Conservation (phyloP, 2,329 filamentous ascomycete species). For the Penicillium sp. region DNA sequence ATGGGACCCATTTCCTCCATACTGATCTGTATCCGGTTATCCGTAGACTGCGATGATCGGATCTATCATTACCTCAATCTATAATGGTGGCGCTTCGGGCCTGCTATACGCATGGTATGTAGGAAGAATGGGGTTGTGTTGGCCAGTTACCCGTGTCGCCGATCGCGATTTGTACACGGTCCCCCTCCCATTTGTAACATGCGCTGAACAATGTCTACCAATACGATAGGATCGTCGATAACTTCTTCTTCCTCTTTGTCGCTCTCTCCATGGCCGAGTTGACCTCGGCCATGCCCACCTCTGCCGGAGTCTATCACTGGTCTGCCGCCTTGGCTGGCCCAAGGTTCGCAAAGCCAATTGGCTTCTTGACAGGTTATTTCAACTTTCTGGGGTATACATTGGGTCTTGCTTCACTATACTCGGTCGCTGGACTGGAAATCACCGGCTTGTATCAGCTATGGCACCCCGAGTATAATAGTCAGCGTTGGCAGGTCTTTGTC, state of each 20-base stretch:
- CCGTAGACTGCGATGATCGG: conserved; percentile 18
- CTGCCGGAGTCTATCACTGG: conserved; percentile 19
- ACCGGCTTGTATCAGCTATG: conserved; percentile 20
- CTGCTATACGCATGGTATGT: conserved; percentile 17
- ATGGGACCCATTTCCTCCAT: background rate
- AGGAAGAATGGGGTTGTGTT: background rate
- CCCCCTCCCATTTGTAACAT: background rate
- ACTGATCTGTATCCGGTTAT: conserved; percentile 1
- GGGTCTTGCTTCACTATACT: conserved; percentile 17
- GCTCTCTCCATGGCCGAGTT: conserved; percentile 19
- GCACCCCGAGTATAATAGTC: conserved; percentile 9
- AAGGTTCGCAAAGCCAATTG: conserved; percentile 13
- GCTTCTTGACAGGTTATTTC: conserved; percentile 16
- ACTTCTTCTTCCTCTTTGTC: conserved; percentile 19
- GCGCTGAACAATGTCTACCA: conserved; percentile 1
- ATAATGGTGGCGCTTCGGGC: conserved; percentile 18
- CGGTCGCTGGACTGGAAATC: conserved; percentile 14
- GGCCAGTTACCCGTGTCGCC: background rate
- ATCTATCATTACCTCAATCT: conserved; percentile 18
- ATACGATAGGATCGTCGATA: conserved; percentile 15
- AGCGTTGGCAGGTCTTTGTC: conserved; percentile 18
- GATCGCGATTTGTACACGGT: background rate
- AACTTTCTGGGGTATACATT: conserved; percentile 18
- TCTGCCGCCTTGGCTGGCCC: conserved; percentile 17
- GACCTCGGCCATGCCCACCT: conserved; percentile 20